These are phyloP conservation scores for Cladorrhinum sp. DNA, from an alignment of 2,329 filamentous ascomycete genomes.

Conservation along the genomic window DNA sequence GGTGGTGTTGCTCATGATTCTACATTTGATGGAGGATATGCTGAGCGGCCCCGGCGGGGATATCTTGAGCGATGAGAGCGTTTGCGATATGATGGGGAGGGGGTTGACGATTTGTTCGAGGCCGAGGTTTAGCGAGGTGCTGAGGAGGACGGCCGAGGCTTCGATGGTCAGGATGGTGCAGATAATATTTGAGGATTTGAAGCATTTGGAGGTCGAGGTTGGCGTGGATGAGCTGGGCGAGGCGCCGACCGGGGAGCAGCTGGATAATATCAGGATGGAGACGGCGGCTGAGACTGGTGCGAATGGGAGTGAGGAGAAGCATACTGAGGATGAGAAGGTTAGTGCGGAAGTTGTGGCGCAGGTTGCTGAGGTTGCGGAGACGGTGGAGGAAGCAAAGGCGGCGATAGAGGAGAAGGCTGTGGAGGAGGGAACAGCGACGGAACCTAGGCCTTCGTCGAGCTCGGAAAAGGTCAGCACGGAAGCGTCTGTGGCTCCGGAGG, in stretches of 20 bases:
- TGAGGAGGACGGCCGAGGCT: constrained; percentile 89
- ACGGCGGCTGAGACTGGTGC: constrained; percentile 50
- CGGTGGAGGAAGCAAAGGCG: constrained; percentile 1
- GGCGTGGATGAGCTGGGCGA: constrained; percentile 62
- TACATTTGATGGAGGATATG: constrained; percentile 98
- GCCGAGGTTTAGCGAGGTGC: constrained; percentile 81
- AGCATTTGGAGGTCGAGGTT: constrained; percentile 76
- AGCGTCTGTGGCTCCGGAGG: constrained; percentile 24
- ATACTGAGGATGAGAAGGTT: not conserved
- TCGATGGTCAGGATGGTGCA: constrained; percentile 99
- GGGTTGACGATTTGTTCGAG: constrained; percentile 97
- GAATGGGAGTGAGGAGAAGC: constrained; percentile 48
- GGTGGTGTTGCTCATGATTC: constrained; percentile 87
- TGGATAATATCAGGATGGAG: constrained; percentile 80
- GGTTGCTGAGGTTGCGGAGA: not conserved
- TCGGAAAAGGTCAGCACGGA: constrained; percentile 37
- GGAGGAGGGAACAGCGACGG: constrained; percentile 6
- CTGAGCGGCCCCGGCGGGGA: constrained; percentile 89
- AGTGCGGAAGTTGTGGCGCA: not conserved
- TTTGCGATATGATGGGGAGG: constrained; percentile 99
- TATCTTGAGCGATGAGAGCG: constrained; percentile 93
- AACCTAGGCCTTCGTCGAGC: constrained; percentile 39
- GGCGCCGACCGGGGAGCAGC: constrained; percentile 39
- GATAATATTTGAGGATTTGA: constrained; percentile 91
- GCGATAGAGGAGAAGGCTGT: not conserved